Evolutionary conservation across 306 rosid species (phyloP).

Genomic region (Begonia masoniana): DNA sequence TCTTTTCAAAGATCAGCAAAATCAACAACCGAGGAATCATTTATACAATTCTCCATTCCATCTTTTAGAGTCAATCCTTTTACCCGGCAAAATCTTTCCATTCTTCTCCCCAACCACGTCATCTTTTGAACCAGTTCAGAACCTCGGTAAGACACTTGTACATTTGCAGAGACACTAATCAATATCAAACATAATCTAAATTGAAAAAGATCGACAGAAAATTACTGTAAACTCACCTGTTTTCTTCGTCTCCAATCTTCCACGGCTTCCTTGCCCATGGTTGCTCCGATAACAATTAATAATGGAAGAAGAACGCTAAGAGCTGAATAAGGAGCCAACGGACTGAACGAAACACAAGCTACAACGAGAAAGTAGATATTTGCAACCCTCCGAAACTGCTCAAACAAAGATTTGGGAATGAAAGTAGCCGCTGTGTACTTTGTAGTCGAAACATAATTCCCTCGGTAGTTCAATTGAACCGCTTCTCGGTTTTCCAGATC

Average conservation of each 20-base stretch:
- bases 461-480: conserved; percentile 39
- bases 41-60: no score
- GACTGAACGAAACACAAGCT: conserved; percentile 73
- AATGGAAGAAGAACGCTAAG: conserved; percentile 54
- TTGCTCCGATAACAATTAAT: conserved; percentile 66
- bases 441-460: conserved; percentile 72
- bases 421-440: conserved; percentile 64
- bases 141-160: no score
- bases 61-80: no score
- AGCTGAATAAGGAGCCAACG: conserved; percentile 65
- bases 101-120: no score
- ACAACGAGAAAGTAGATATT: conserved; percentile 79
- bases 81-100: no score
- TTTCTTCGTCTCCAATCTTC: conserved; percentile 95
- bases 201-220: no score
- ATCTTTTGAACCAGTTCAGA: no score
- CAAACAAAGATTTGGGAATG: conserved; percentile 73
- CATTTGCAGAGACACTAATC: no score
- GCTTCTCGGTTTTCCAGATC: conserved; percentile 42
- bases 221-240: conserved; percentile 31
- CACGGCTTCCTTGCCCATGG: conserved; percentile 77
- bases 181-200: no score
- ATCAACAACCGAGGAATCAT: no score
- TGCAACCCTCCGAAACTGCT: conserved; percentile 90
- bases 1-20: no score